Conservation (phyloP, 1,139 yeast genomes). For the Blastobotrys capitulatus region DNA sequence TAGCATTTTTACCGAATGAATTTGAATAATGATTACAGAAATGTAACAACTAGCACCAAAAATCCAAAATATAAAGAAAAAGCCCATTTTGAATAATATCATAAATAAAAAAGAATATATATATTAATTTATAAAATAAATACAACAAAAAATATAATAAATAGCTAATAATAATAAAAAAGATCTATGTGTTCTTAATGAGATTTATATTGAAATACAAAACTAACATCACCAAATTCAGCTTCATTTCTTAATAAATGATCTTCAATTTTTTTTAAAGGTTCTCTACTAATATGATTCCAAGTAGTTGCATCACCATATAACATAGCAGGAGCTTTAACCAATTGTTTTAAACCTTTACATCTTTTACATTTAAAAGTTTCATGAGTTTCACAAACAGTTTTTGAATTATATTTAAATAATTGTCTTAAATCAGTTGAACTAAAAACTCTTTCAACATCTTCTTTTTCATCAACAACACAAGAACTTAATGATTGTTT, state of each 20-base stretch:
- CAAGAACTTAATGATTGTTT: slow-evolving; percentile 89
- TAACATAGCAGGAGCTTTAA: slow-evolving; percentile 78
- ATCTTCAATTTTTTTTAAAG: slow-evolving; percentile 65
- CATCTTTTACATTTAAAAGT: slow-evolving; percentile 88
- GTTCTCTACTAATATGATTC: slow-evolving; percentile 76
- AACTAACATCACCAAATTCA: slow-evolving; percentile 64
- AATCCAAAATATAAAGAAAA: too few species aligned
- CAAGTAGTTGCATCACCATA: slow-evolving; percentile 98
- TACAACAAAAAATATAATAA: neutral
- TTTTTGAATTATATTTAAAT: slow-evolving; percentile 62
- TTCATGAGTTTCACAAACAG: slow-evolving; percentile 87
- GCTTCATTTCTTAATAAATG: slow-evolving; percentile 68
- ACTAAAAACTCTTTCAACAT: slow-evolving; percentile 87
- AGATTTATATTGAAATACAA: slow-evolving; percentile 89
- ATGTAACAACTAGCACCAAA: too few species aligned
- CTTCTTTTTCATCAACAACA: slow-evolving; percentile 95
- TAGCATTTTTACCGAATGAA: too few species aligned
- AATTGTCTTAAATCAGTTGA: slow-evolving; percentile 72
- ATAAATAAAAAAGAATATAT: too few species aligned
- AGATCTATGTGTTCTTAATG: slow-evolving; percentile 45
- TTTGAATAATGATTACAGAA: too few species aligned
- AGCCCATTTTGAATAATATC: too few species aligned
- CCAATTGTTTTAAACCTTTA: slow-evolving; percentile 49
- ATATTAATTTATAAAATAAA: neutral
- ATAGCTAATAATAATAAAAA: neutral